Conservation (phyloP, 2,329 filamentous ascomycete species). For the Trichophyton schoenleinii region DNA sequence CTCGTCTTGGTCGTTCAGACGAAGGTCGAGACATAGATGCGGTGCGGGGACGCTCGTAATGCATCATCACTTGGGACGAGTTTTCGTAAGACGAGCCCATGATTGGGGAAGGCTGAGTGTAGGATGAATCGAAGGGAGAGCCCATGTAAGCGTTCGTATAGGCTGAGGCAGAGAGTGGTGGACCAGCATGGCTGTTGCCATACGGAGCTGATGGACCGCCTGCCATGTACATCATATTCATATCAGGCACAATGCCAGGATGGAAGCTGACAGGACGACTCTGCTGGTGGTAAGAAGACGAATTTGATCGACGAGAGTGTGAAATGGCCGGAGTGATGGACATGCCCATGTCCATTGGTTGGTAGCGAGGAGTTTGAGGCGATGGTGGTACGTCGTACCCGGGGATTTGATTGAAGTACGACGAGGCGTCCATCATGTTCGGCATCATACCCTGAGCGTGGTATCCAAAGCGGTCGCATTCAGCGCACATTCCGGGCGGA, state of each 20-base stretch:
- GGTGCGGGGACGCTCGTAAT: conserved; percentile 22
- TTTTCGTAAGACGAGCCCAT: conserved; percentile 12
- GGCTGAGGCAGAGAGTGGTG: conserved; percentile 27
- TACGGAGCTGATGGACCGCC: conserved; percentile 15
- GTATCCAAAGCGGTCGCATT: conserved; percentile 25
- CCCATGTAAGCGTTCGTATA: conserved; percentile 24
- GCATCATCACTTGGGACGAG: background rate
- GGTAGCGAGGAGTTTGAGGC: conserved; percentile 18
- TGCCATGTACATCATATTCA: conserved; percentile 19
- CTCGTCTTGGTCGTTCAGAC: conserved; percentile 24
- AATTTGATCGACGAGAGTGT: conserved; percentile 17
- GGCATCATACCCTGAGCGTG: conserved; percentile 17
- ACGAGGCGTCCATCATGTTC: conserved; percentile 18
- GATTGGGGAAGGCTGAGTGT: conserved; percentile 7
- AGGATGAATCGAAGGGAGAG: conserved; percentile 21
- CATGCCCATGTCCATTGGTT: conserved; percentile 19
- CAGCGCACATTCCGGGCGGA: conserved; percentile 24
- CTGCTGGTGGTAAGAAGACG: conserved; percentile 25
- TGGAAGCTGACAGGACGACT: conserved; percentile 31
- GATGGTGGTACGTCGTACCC: conserved; percentile 19
- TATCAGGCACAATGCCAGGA: conserved; percentile 20
- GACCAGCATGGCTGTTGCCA: conserved; percentile 20
- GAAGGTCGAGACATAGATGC: conserved; percentile 25
- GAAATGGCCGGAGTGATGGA: conserved; percentile 17
- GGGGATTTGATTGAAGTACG: conserved; percentile 13